These are phyloP conservation scores for Podosphaera xanthii DNA, from an alignment of 2,329 filamentous ascomycete genomes.

Conservation along the genomic window DNA sequence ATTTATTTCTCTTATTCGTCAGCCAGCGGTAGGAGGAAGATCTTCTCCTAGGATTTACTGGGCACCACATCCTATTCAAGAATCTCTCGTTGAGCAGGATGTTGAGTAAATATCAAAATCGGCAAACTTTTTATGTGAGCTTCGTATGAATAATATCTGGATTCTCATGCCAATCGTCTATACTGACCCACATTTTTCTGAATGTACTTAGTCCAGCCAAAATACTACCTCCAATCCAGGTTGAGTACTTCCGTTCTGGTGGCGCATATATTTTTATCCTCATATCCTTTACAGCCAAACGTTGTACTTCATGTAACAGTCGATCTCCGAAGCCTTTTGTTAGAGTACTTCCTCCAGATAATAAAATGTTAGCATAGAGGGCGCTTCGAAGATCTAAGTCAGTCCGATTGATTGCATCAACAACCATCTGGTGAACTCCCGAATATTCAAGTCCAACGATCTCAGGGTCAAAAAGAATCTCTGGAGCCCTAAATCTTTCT, in stretches of 20 bases:
- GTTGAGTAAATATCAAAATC: neutral
- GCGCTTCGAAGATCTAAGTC: conserved; percentile 89
- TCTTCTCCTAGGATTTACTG: no score
- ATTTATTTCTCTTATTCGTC: no score
- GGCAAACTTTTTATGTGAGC: conserved; percentile 46
- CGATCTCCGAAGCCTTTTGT: conserved; percentile 94
- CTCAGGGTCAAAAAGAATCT: conserved; percentile 94
- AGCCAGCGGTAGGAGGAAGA: no score
- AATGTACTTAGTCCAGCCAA: conserved; percentile 92
- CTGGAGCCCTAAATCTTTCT: conserved; percentile 84
- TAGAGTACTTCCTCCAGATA: conserved; percentile 85
- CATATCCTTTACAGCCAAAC: conserved; percentile 94
- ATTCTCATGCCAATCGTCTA: conserved; percentile 99
- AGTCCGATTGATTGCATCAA: conserved; percentile 83
- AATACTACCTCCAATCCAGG: conserved; percentile 97
- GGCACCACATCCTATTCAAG: no score
- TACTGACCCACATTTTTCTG: conserved; percentile 99
- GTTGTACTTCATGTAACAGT: conserved; percentile 74
- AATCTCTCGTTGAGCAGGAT: neutral
- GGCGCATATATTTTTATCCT: conserved; percentile 98
- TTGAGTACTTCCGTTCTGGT: conserved; percentile 93
- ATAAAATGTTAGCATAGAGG: conserved; percentile 87
- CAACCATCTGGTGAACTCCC: conserved; percentile 91
- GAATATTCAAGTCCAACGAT: conserved; percentile 93
- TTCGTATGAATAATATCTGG: conserved; percentile 97